Base-by-base conservation (phyloP, 805 yeast genomes). In the Candida ipomoeae region DNA sequence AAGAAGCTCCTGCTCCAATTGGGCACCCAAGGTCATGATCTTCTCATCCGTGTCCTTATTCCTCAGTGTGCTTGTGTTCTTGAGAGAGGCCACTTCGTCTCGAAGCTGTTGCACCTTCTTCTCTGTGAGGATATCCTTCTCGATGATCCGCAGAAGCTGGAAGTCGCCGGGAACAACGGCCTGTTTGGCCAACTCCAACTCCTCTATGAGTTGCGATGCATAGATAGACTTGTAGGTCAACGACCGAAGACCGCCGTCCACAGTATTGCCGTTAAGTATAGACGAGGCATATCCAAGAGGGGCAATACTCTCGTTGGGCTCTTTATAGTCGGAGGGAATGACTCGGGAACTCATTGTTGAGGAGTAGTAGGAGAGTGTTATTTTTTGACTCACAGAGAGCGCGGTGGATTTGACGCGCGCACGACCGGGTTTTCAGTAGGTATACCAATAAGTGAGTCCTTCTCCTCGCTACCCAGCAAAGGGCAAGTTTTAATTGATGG, bases 141-240 rank as follows among this genome's bases (percentile, higher is more conserved):
- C 66, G 18, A 44, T 44, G 40, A 68, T 54, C 15, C 59, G 54
- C 46, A 51, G 50, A 48, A 44, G 52, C 40, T 34, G 39, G 29
- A 40, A 56, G 33, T 53, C 57, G 8, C 43, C 55, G 32, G 48
- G 57, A 33, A 68, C 58, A 6, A 73, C 50, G 1, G 63, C 59
- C 23, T 61, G 55, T 26, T 68, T 61, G 55, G 71, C 64, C 57
- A 65, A 58, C 48, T 70, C 73, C 40, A 62, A 54, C 45, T 65
- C 68, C 44, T 73, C 77, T 20, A 69, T 69, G 37, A 65, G 65
- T 45, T 63, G 61, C 38, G 68, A 68, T 46, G 71, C 70, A 26
- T 62, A 67, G 17, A 71, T 64, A 3, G 77, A 66, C 53, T 73
- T 73, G 59, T 69, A 73, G 2, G 77, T 71, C 49, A 73, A 61